Evolutionary conservation across 352 stramenopile species (phyloP), one percentile per base, ranked within the genome.

Genomic region (Phytopythium oedochilum): DNA sequence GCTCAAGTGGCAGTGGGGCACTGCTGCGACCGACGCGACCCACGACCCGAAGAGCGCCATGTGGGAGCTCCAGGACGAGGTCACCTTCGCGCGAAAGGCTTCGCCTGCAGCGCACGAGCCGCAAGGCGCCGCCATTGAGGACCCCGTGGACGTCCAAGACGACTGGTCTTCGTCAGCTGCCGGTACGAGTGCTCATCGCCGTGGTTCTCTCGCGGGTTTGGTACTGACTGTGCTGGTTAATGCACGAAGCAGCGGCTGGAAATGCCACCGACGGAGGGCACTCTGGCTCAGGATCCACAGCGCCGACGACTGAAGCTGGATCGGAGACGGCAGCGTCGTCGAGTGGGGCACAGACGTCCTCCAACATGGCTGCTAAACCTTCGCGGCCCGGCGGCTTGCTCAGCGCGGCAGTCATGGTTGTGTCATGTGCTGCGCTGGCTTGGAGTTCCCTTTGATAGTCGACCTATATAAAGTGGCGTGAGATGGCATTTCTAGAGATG

Each of bases 1-100:
- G 11, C 60, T 92, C 15, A 49, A 82, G 45, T 89, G 78, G 78
- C 66, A 78, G 26, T 89, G 76, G 76, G 78, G 78, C 1, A 73
- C 74, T 11, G 69, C 78, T 5, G 78, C 67, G 5, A 69, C 70
- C 8, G 76, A 87, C 38, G 61, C 56, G 5, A 74, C 61, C 2
- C 58, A 74, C 32, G 66, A 66, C 2, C 78, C 78, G 4, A 64
- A 72, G 34, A 71, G 75, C 17, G 60, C 59, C 15, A 73, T 72
- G 53, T 89, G 78, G 78, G 57, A 52, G 10, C 54, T 76, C 5
- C 62, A 83, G 32, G 75, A 89, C 22, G 53, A 69, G 14, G 31
- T 82, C 17, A 82, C 71, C 6, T 75, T 89, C 38, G 58, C 70
- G 15, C 68, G 66, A 5, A 72, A 75, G 35, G 63, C 52, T 0